A percentile compares a stretch with the other conserved stretches of the same genome.
Conservation (phyloP, 495 filamentous ascomycete genomes). For the Aspergillus coremiiformis region DNA sequence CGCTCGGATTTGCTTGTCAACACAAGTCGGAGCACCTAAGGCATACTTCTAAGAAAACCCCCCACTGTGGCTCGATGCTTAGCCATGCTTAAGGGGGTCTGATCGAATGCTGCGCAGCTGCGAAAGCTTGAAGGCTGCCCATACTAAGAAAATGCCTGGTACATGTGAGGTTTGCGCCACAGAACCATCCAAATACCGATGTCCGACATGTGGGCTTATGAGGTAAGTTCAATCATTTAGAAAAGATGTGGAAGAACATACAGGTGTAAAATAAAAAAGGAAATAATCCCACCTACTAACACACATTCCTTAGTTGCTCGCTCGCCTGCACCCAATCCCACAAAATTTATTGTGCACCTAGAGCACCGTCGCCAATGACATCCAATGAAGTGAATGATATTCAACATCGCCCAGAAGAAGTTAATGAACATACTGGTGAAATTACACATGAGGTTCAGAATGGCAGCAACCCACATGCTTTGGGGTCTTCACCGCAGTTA, state of each 20-base stretch:
- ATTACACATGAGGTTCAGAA: constrained; percentile 10
- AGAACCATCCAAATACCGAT: constrained; percentile 56
- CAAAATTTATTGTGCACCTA: constrained; percentile 45
- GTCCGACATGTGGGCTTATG: constrained; percentile 52
- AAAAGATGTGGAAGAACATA: not conserved
- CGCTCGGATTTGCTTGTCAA: not conserved
- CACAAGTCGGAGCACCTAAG: not conserved
- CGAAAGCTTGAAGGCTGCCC: not conserved
- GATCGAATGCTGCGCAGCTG: constrained; percentile 4
- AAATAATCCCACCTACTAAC: not conserved
- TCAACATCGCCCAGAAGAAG: constrained; percentile 9
- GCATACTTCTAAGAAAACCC: constrained; percentile 1
- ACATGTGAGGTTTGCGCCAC: constrained; percentile 53
- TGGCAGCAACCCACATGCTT: constrained; percentile 8
- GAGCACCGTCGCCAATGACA: constrained; percentile 17
- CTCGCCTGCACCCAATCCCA: constrained; percentile 60
- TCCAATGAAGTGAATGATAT: constrained; percentile 31
- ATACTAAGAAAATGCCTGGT: constrained; percentile 21
- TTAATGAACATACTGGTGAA: constrained; percentile 5
- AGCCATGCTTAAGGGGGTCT: constrained; percentile 5
- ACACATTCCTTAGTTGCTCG: constrained; percentile 51
- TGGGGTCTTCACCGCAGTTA: constrained; percentile 38
- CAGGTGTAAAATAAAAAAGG: too few species aligned
- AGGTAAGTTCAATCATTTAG: constrained; percentile 41
- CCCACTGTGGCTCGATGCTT: not conserved